Percentiles rank a stretch among this genome's conserved stretches.
These are phyloP conservation scores for Margaritispora aquatica DNA, from an alignment of 495 filamentous ascomycete genomes.

Conservation along the genomic window DNA sequence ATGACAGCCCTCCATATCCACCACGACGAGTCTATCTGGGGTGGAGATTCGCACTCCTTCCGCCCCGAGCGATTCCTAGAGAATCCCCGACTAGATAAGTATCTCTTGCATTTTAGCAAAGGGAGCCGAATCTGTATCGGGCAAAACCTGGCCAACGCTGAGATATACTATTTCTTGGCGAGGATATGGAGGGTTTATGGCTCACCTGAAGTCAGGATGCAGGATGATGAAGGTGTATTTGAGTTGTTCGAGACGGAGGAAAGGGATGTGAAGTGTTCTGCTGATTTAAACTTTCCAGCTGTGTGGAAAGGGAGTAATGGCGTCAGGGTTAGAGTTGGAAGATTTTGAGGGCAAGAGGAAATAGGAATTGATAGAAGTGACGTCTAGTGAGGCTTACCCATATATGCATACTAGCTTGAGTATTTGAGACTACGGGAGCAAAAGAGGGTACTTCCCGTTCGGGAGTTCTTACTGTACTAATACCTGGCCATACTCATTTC, in stretches of 20 bases:
- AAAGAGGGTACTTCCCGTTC: too few species aligned
- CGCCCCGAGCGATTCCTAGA: conserved; percentile 45
- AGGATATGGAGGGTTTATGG: conserved; percentile 28
- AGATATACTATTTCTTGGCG: conserved; percentile 33
- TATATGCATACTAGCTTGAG: too few species aligned
- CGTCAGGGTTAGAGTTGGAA: conserved; percentile 9
- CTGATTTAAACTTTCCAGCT: conserved; percentile 10
- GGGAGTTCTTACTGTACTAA: too few species aligned
- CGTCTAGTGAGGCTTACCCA: too few species aligned
- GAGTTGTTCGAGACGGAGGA: conserved; percentile 14
- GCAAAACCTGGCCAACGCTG: conserved; percentile 40
- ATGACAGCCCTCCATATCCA: conserved; percentile 33
- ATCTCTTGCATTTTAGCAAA: conserved; percentile 42
- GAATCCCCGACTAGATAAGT: conserved; percentile 30
- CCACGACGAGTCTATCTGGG: conserved; percentile 37
- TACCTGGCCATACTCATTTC: too few species aligned
- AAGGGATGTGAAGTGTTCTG: conserved; percentile 9
- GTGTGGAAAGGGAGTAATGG: conserved; percentile 15
- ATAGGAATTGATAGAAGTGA: too few species aligned
- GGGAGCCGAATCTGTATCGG: conserved; percentile 45
- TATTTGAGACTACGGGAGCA: too few species aligned
- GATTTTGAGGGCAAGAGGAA: too few species aligned
- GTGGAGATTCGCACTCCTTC: conserved; percentile 38
- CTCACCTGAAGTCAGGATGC: not conserved
- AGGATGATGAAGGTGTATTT: not conserved